These are phyloP conservation scores for Turnera subulata DNA, from an alignment of 345 rosid genomes.

Conservation along the genomic window DNA sequence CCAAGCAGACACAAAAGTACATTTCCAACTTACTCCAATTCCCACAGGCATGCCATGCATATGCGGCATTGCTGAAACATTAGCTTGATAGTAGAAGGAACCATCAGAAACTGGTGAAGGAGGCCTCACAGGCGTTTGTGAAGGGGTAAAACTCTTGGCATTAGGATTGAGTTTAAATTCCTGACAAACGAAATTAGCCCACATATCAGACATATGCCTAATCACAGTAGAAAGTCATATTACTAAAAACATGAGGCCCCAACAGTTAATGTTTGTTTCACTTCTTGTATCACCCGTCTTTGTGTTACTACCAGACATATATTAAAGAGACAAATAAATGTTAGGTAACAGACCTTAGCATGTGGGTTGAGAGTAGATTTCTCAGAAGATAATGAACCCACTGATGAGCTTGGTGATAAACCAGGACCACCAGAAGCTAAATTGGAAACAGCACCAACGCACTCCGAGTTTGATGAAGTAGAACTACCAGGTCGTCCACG, in stretches of 20 bases:
- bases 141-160: constrained; percentile 76
- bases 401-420: constrained; percentile 77
- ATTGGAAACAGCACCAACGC: constrained; percentile 26
- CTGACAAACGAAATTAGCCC: constrained; percentile 34
- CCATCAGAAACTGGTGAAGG: constrained; percentile 57
- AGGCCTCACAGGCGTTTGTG: constrained; percentile 54
- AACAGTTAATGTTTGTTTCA: too few species aligned
- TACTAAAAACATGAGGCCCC: neutral
- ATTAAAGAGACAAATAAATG: too few species aligned
- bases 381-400: constrained; percentile 76
- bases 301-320: too few species aligned
- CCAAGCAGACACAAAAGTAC: neutral
- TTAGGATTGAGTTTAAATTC: constrained; percentile 93
- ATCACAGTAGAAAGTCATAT: neutral
- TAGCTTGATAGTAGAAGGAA: constrained; percentile 59
- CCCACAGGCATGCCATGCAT: constrained; percentile 70
- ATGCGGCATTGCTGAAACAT: constrained; percentile 45
- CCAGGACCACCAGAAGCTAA: constrained; percentile 45
- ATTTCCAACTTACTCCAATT: constrained; percentile 59
- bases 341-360: constrained; percentile 61
- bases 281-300: too few species aligned
- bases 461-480: constrained; percentile 55
- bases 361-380: constrained; percentile 69
- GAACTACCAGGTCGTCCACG: constrained; percentile 56
- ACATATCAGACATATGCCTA: neutral